Evolutionary conservation across 441 rosid genomes (phyloP).

Genomic region (Bocquillonia castaneifolia): DNA sequence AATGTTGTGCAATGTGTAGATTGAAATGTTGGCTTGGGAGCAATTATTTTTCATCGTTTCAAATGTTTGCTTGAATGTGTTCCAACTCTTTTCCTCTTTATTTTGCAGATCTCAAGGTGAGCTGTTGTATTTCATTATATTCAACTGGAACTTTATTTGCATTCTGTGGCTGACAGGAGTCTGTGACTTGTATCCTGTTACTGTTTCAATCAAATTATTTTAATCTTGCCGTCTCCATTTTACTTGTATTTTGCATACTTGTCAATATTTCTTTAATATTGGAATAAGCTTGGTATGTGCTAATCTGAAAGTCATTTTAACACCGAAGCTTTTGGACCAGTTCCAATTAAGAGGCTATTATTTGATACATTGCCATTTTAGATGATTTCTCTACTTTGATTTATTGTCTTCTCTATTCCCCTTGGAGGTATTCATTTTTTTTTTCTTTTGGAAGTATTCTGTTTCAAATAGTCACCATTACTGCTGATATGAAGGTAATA

Average conservation of each 20-base stretch:
- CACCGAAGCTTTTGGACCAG: too few relatives aligned
- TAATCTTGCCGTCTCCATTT: neutral
- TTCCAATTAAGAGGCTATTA: neutral
- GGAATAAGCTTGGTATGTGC: too few relatives aligned
- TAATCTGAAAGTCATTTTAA: too few relatives aligned
- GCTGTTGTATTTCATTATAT: conserved; percentile 23
- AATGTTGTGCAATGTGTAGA: neutral
- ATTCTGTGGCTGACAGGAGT: conserved; percentile 12
- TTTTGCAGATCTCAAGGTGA: conserved; percentile 60
- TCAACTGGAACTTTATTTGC: conserved; percentile 19
- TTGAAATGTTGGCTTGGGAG: neutral
- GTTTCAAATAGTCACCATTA: neutral
- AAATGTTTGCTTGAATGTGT: neutral
- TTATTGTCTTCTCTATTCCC: neutral
- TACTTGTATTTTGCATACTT: neutral
- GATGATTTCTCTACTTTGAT: neutral
- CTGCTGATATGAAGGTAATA: neutral
- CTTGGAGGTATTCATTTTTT: too few relatives aligned
- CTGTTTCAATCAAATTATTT: conserved; percentile 13
- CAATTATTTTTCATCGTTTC: neutral
- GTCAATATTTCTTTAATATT: too few relatives aligned
- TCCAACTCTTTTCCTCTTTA: conserved; percentile 15
- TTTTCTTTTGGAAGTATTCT: neutral
- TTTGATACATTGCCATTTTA: neutral
- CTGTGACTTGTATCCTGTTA: conserved; percentile 18